phyloP scores from a whole-genome alignment of 2,329 filamentous ascomycete genomes.

The Sporothrix brunneoviolacea region DNA sequence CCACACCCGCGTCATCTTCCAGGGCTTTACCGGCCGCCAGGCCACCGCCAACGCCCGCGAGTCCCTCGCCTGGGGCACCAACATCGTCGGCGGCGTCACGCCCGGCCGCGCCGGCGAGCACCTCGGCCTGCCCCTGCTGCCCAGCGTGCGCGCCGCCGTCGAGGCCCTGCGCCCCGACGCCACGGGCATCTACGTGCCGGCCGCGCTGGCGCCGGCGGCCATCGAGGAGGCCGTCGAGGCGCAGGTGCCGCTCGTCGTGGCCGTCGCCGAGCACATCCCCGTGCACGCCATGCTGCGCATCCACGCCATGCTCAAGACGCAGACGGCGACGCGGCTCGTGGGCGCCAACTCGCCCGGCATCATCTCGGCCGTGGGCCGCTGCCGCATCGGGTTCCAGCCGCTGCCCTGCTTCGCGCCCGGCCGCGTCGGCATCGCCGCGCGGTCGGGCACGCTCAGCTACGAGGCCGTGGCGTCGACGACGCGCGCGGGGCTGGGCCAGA shows the following conservation, averaged over 20 bases:
- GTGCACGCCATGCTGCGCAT: constrained; percentile 68
- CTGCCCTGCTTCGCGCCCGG: constrained; percentile 66
- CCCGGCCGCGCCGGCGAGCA: constrained; percentile 49
- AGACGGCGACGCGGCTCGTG: constrained; percentile 65
- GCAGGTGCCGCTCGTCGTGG: constrained; percentile 69
- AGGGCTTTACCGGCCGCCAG: constrained; percentile 39
- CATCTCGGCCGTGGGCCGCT: constrained; percentile 68
- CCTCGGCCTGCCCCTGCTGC: constrained; percentile 64
- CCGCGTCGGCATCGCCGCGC: constrained; percentile 68
- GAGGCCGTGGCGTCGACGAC: constrained; percentile 72
- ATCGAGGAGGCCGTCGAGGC: constrained; percentile 77
- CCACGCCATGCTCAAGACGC: constrained; percentile 63
- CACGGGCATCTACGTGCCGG: constrained; percentile 73
- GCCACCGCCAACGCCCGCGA: constrained; percentile 72
- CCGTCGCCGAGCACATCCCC: constrained; percentile 74
- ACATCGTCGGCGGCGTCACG: constrained; percentile 71
- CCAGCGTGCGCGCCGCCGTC: constrained; percentile 61
- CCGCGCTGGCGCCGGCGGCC: constrained; percentile 63
- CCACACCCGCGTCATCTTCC: constrained; percentile 36
- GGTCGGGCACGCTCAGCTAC: constrained; percentile 73
- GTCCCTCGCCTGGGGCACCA: constrained; percentile 70
- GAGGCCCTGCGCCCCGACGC: constrained; percentile 66
- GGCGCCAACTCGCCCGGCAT: constrained; percentile 79
- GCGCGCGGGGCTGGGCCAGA: constrained; percentile 68
- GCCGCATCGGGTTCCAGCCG: constrained; percentile 70